phyloP scores from a whole-genome alignment of 2,329 filamentous ascomycete species.

The Huntiella decipiens region DNA sequence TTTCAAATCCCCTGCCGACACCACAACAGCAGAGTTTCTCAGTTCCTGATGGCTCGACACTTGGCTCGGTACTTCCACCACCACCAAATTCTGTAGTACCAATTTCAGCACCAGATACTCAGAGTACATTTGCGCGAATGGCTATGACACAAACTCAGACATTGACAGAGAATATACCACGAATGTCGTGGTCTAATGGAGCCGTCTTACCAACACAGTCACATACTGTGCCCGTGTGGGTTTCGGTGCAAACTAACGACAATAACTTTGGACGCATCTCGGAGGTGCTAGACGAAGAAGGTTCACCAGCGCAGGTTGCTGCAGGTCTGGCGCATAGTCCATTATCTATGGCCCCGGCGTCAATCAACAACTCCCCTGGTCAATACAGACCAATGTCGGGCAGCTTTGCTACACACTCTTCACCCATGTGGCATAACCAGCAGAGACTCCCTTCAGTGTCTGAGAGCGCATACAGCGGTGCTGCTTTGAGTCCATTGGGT shows the following conservation, averaged over 20 bases:
- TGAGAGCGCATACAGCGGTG: background rate
- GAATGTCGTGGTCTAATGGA: conserved; percentile 1
- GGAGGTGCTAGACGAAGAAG: conserved; percentile 8
- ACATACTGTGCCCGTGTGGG: conserved; percentile 9
- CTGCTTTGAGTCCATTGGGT: background rate
- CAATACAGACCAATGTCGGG: conserved; percentile 7
- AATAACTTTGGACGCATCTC: conserved; percentile 9
- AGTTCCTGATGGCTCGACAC: background rate
- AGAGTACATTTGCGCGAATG: background rate
- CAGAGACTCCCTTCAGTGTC: conserved; percentile 5
- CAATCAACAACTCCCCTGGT: conserved; percentile 8
- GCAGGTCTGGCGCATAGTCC: conserved; percentile 5
- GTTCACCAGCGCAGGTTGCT: background rate
- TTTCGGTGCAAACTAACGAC: conserved; percentile 8
- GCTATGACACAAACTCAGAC: background rate
- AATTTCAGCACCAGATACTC: background rate
- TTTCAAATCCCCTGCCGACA: background rate
- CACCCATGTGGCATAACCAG: conserved; percentile 7
- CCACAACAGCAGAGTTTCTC: background rate
- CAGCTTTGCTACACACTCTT: conserved; percentile 2
- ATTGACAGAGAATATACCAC: background rate
- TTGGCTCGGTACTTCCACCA: background rate
- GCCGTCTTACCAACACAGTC: background rate
- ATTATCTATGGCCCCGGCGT: conserved; percentile 5
- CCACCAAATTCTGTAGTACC: background rate